A percentile compares a stretch with the other conserved stretches of the same genome.
Evolutionary conservation across 2,329 filamentous ascomycete species (phyloP).

Genomic region (Hypocreales sp.): DNA sequence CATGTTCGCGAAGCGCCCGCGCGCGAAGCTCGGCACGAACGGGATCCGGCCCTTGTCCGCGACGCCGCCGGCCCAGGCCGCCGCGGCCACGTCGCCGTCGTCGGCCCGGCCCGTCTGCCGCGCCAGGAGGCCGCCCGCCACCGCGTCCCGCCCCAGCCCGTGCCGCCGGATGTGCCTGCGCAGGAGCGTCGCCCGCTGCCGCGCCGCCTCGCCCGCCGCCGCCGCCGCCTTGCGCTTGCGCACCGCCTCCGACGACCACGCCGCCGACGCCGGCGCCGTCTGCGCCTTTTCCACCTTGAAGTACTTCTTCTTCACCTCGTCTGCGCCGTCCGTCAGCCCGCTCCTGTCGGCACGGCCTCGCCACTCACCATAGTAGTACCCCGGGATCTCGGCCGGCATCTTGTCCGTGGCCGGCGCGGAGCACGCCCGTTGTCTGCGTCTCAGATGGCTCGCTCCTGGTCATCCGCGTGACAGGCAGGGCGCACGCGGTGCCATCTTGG

Average conservation of each 20-base stretch:
- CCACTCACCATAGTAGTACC: slow-evolving; percentile 37
- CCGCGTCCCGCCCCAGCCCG: slow-evolving; percentile 16
- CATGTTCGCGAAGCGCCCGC: slow-evolving; percentile 16
- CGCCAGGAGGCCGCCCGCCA: slow-evolving; percentile 11
- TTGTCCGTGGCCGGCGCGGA: not conserved
- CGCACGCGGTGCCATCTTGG: no score
- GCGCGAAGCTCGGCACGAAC: slow-evolving; percentile 15
- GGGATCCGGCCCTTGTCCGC: slow-evolving; percentile 23
- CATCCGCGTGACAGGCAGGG: no score
- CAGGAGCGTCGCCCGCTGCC: slow-evolving; percentile 13
- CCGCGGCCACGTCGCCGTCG: slow-evolving; percentile 12
- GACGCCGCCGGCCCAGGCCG: slow-evolving; percentile 22
- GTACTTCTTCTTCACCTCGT: slow-evolving; percentile 45
- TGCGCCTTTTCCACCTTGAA: slow-evolving; percentile 49
- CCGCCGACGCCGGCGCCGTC: slow-evolving; percentile 29
- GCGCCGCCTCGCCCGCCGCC: slow-evolving; percentile 11
- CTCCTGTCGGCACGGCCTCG: not conserved
- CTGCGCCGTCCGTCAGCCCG: no score
- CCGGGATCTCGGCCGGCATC: slow-evolving; percentile 29
- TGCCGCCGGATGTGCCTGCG: slow-evolving; percentile 23
- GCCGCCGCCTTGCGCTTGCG: slow-evolving; percentile 37
- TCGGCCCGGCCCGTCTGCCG: slow-evolving; percentile 12
- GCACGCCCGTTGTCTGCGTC: no score
- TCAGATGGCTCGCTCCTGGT: no score
- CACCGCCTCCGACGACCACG: slow-evolving; percentile 43